Evolutionary conservation across 2,329 filamentous ascomycete genomes (phyloP).

Genomic region (Sclerotinia sclerotiorum): DNA sequence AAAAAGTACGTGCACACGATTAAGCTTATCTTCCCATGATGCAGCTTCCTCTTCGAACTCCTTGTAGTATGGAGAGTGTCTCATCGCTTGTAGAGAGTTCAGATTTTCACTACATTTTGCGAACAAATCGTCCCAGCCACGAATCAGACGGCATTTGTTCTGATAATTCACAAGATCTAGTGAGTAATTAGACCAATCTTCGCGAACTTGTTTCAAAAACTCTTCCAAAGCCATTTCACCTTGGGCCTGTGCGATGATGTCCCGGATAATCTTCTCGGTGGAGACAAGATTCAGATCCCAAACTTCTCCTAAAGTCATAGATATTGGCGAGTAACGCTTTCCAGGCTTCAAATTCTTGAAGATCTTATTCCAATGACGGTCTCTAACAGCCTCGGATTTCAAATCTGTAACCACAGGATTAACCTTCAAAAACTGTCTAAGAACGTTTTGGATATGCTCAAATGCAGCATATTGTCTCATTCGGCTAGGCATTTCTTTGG

Average conservation of each 20-base stretch:
- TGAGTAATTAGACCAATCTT: conserved; percentile 94
- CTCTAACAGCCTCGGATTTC: conserved; percentile 93
- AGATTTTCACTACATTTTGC: conserved; percentile 98
- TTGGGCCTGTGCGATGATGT: conserved; percentile 93
- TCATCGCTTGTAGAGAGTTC: conserved; percentile 97
- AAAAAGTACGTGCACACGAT: conserved; percentile 94
- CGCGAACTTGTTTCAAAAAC: conserved; percentile 92
- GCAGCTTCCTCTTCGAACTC: conserved; percentile 98
- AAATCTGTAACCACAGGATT: conserved; percentile 85
- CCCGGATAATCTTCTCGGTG: conserved; percentile 82
- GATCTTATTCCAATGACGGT: conserved; percentile 96
- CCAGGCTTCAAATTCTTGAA: conserved; percentile 93
- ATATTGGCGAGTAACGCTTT: conserved; percentile 89
- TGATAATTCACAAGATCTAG: conserved; percentile 96
- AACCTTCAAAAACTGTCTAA: conserved; percentile 86
- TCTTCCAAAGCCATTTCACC: conserved; percentile 98
- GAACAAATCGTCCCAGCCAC: conserved; percentile 97
- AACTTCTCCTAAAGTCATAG: conserved; percentile 95
- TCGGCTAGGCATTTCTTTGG: conserved; percentile 97
- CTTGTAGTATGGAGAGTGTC: conserved; percentile 98
- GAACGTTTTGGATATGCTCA: conserved; percentile 90
- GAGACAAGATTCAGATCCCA: conserved; percentile 94
- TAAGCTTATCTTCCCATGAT: conserved; percentile 96
- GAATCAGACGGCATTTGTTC: conserved; percentile 95
- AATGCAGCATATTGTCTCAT: conserved; percentile 99